Base-by-base conservation (phyloP, 306 rosid species). In the Fragaria iinumae region DNA sequence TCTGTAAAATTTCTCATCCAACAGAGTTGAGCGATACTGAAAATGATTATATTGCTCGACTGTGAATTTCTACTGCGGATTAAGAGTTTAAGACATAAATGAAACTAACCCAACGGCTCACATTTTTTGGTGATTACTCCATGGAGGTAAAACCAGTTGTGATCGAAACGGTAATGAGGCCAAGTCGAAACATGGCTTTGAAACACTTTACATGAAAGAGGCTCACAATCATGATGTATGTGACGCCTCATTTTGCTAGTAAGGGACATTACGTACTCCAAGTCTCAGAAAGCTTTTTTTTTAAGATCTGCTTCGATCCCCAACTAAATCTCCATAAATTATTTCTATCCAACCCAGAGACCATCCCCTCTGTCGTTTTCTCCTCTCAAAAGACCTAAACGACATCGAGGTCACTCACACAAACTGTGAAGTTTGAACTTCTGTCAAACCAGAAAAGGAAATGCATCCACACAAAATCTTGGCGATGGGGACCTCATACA, bases 211-310 rank as follows among this genome's bases (percentile, higher is more conserved):
- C 68, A 70, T 68, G 72, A 78, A 79, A 78, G 34, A 16, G 82
- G 79, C 34, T 25, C 25, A 48, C 76, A 43, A 47, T 74, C 41
- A 64, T 82, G 84, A 77, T 73, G 77, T 56, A 78, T 77, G 59
- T 34, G 56, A 66, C 72, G 86, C 69, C 79, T 81, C 76, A 64
- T 79, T 44, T 85, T 86, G 76, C 91, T 83, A 81, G 72, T 80
- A 81, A 80, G 69, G 82, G 91, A 77, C 84, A 83, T 88, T 85
- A 71, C 90, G 87, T 81, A 85, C 85, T 86, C 48, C 80, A 77
- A 65, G 76, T 43, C 77, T 63, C 76, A 76, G 64, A 86, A 90
- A 83, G 90, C 86, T 29, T 29, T 29, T 29, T 29, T 77, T 79
- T 4, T 41, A 76, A 81, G 90, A 88, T 88, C 87, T 87, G 77